phyloP scores from a whole-genome alignment of 495 filamentous ascomycete species.

The Penicillium flavigenum region DNA sequence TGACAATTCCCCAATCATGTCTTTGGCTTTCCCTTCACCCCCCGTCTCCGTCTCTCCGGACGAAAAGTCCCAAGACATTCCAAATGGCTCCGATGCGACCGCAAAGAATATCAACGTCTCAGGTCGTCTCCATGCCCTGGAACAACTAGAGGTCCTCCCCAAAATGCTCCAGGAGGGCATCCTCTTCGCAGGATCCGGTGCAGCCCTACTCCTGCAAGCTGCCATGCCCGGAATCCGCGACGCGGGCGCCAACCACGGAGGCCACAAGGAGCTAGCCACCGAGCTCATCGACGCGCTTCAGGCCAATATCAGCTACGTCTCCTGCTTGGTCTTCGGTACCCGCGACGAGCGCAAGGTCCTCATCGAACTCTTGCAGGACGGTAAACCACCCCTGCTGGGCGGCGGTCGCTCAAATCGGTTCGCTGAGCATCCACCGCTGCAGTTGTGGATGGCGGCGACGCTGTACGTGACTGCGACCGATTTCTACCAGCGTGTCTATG shows the following conservation, averaged over 20 bases:
- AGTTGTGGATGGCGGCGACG: slow-evolving; percentile 43
- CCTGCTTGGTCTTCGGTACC: slow-evolving; percentile 41
- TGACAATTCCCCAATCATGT: slow-evolving; percentile 10
- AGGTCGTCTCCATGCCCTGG: slow-evolving; percentile 33
- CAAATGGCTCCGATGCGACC: slow-evolving; percentile 1
- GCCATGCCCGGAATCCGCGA: slow-evolving; percentile 37
- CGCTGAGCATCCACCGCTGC: slow-evolving; percentile 26
- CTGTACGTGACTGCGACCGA: slow-evolving; percentile 45
- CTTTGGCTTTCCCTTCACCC: slow-evolving; percentile 12
- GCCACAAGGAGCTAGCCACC: slow-evolving; percentile 28
- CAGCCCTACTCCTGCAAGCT: slow-evolving; percentile 43
- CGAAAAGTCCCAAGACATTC: slow-evolving; percentile 17
- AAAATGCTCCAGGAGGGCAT: slow-evolving; percentile 45
- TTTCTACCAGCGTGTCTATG: slow-evolving; percentile 46
- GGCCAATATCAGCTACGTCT: slow-evolving; percentile 39
- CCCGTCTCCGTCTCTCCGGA: slow-evolving; percentile 27
- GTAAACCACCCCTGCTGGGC: slow-evolving; percentile 28
- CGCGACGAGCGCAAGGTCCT: slow-evolving; percentile 34
- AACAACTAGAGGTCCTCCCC: slow-evolving; percentile 39
- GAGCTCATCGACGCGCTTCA: slow-evolving; percentile 39
- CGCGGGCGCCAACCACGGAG: slow-evolving; percentile 3
- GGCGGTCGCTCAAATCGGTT: slow-evolving; percentile 30
- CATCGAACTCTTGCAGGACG: slow-evolving; percentile 27
- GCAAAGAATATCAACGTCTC: slow-evolving; percentile 13
- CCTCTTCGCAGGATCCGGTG: slow-evolving; percentile 39